Percentiles rank a stretch among this genome's conserved stretches.
Conservation (phyloP, 176 grass and related monocot genomes). For the Eremochloa ophiuroides region DNA sequence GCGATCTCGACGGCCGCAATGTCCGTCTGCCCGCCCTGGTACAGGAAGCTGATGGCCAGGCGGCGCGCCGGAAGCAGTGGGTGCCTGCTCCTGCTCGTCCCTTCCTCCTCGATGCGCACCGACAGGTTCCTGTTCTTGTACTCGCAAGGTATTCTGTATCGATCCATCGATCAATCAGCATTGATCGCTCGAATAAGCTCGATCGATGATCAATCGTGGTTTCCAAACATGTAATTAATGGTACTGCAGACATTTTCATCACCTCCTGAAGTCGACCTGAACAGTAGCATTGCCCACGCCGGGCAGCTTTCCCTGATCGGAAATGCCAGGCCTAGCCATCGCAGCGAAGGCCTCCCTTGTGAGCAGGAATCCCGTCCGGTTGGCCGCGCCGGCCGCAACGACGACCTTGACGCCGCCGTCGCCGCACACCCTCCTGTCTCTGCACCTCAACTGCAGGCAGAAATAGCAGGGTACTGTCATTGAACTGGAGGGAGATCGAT, state of each 20-base stretch:
- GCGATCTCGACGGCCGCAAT: conserved; percentile 60
- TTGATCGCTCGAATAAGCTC: too few relatives aligned
- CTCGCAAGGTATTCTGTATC: conserved; percentile 46
- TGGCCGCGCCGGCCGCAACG: conserved; percentile 16
- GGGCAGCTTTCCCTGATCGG: background rate
- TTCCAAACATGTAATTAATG: too few relatives aligned
- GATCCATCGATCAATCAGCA: too few relatives aligned
- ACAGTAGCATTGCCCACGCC: background rate
- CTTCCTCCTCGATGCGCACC: conserved; percentile 42
- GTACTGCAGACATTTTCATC: background rate
- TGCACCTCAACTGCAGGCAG: conserved; percentile 50
- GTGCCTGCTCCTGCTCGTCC: too few relatives aligned
- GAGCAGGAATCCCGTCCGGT: conserved; percentile 39
- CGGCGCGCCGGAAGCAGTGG: background rate
- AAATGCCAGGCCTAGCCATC: conserved; percentile 17
- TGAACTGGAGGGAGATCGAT: too few relatives aligned
- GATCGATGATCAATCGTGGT: too few relatives aligned
- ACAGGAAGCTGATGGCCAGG: conserved; percentile 51
- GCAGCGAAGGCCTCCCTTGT: conserved; percentile 39
- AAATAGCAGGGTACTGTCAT: too few relatives aligned
- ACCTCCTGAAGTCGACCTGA: conserved; percentile 59
- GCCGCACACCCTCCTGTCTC: conserved; percentile 28
- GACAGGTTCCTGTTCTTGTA: conserved; percentile 39
- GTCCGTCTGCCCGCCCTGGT: conserved; percentile 70
- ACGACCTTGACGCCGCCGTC: conserved; percentile 51